Evolutionary conservation across 176 grass and related monocot genomes (phyloP).

Genomic region (Alloteropsis semialata): DNA sequence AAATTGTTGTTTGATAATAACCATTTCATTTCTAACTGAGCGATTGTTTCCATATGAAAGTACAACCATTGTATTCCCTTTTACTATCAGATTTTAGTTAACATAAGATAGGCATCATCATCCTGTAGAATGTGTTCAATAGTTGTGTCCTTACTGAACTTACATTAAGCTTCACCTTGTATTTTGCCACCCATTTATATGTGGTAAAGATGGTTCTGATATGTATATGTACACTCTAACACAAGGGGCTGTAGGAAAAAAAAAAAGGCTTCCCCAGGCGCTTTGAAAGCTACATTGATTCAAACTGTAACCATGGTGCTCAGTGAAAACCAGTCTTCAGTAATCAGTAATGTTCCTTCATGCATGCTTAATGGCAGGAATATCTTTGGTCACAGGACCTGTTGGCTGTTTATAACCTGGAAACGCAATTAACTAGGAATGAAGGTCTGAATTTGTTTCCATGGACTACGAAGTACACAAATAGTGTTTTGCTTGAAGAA

Average conservation of each 20-base stretch:
- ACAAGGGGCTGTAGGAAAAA: not conserved
- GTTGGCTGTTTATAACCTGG: not conserved
- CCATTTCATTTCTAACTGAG: slow-evolving; percentile 18
- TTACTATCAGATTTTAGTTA: not conserved
- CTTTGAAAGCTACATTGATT: not conserved
- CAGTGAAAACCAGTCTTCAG: not conserved
- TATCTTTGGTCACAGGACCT: not conserved
- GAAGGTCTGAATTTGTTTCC: not conserved
- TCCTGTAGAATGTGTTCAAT: not conserved
- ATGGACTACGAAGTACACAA: not conserved
- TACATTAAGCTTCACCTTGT: not conserved
- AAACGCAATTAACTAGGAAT: not conserved
- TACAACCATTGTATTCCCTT: not conserved
- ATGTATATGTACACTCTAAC: not conserved
- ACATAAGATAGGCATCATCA: not conserved
- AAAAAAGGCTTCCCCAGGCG: not conserved
- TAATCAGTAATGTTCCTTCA: not conserved
- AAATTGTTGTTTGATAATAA: slow-evolving; percentile 36
- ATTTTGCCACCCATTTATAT: not conserved
- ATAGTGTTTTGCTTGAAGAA: not conserved
- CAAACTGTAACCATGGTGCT: not conserved
- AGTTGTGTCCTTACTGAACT: not conserved
- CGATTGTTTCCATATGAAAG: not conserved
- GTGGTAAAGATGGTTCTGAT: not conserved
- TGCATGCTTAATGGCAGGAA: not conserved